phyloP scores from a whole-genome alignment of 768 basidiomycete genomes.

The Termitomyces sp. region DNA sequence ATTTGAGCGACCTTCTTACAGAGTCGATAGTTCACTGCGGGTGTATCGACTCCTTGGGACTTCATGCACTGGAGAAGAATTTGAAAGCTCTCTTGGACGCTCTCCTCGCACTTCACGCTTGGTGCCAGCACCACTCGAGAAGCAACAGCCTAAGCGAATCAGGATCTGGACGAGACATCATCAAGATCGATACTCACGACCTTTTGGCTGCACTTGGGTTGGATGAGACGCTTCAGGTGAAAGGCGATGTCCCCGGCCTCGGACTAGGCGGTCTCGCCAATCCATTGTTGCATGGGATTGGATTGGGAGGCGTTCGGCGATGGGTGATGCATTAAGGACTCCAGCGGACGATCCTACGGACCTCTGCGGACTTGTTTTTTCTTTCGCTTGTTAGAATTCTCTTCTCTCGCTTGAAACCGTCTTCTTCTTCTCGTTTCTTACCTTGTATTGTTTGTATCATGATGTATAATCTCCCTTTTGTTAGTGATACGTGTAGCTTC shows the following conservation, averaged over 20 bases:
- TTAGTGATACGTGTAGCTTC: not conserved
- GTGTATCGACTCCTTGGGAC: conserved; percentile 8
- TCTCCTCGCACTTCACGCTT: conserved; percentile 9
- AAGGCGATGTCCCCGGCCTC: conserved; percentile 9
- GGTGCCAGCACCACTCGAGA: conserved; percentile 3
- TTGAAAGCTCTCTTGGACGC: conserved; percentile 6
- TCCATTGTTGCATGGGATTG: conserved; percentile 6
- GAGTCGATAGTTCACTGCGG: conserved; percentile 7
- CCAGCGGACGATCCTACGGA: not conserved
- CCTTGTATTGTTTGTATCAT: not conserved
- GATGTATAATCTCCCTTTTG: not conserved
- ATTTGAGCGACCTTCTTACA: not conserved
- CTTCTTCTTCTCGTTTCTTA: not conserved
- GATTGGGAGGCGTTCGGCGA: conserved; percentile 10
- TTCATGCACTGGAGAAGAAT: conserved; percentile 7
- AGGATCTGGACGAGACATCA: not conserved
- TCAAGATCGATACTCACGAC: conserved; percentile 11
- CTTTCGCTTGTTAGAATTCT: not conserved
- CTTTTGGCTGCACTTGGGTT: conserved; percentile 13
- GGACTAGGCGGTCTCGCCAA: conserved; percentile 6
- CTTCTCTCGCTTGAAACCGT: not conserved
- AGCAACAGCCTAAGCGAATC: not conserved
- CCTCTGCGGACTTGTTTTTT: not conserved
- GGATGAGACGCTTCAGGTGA: conserved; percentile 3
- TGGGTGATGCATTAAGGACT: conserved; percentile 4